These are phyloP conservation scores for Chaetomium sp. DNA, from an alignment of 2,329 filamentous ascomycete genomes.

Conservation along the genomic window DNA sequence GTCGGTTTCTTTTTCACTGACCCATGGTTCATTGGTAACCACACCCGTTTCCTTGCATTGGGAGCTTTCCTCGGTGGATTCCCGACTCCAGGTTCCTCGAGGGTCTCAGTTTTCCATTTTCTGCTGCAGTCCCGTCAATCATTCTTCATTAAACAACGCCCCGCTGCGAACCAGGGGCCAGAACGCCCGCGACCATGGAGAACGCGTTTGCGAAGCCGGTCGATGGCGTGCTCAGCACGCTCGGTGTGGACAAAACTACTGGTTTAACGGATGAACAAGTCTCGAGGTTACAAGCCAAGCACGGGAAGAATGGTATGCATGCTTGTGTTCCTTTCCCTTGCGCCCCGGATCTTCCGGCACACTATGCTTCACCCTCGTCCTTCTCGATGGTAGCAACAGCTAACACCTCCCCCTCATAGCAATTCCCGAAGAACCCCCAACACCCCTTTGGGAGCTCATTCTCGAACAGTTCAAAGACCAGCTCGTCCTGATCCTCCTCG, in stretches of 20 bases:
- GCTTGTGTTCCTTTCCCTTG: no score
- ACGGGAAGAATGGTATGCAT: constrained; percentile 60
- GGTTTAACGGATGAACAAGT: constrained; percentile 58
- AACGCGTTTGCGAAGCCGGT: constrained; percentile 54
- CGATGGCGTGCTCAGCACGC: constrained; percentile 52
- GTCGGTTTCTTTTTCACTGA: neutral
- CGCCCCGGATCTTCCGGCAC: no score
- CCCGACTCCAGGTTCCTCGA: constrained; percentile 2
- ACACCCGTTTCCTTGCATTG: constrained; percentile 14
- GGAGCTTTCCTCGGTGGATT: neutral
- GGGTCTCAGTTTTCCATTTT: neutral
- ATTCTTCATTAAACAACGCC: constrained; percentile 14
- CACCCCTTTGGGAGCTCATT: constrained; percentile 91
- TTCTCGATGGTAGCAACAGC: neutral
- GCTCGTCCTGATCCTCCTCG: constrained; percentile 89
- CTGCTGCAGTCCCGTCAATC: neutral
- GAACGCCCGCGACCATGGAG: constrained; percentile 43
- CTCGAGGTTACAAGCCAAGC: constrained; percentile 45
- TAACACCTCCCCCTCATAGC: constrained; percentile 32
- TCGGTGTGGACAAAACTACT: constrained; percentile 47
- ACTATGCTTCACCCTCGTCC: neutral
- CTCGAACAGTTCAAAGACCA: constrained; percentile 99
- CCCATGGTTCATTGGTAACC: constrained; percentile 14
- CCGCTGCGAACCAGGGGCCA: constrained; percentile 11
- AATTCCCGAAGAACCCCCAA: constrained; percentile 82